Evolutionary conservation across 768 basidiomycete species (phyloP).

Genomic region (Mycena belliarum): DNA sequence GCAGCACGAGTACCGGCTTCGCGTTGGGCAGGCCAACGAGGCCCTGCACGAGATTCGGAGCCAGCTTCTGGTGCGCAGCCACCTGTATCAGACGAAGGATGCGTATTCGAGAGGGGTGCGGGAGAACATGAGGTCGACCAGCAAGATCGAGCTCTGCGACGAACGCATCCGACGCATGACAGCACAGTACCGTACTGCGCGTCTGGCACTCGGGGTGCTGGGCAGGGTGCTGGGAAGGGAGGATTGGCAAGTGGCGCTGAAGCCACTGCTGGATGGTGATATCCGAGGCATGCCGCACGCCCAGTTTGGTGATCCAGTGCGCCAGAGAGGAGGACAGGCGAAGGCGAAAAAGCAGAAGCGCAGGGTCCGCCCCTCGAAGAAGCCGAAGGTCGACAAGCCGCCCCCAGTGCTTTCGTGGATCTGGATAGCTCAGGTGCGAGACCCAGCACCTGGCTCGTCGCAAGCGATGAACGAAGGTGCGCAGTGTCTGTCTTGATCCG

Average conservation of each 20-base stretch:
- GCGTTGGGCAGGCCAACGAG: conserved; percentile 29
- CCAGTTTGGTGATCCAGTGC: not conserved
- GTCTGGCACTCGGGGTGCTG: conserved; percentile 15
- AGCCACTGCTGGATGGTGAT: conserved; percentile 13
- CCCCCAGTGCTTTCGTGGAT: too few species aligned
- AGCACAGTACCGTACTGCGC: conserved; percentile 22
- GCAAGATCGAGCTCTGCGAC: conserved; percentile 15
- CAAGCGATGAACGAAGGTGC: too few species aligned
- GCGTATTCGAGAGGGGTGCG: conserved; percentile 22
- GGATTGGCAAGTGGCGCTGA: conserved; percentile 20
- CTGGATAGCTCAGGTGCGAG: too few species aligned
- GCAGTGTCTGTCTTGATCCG: too few species aligned
- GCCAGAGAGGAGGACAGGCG: not conserved
- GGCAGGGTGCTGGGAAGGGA: not conserved
- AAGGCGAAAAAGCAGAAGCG: not conserved
- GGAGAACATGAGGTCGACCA: conserved; percentile 26
- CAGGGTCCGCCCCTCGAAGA: not conserved
- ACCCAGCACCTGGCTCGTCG: too few species aligned
- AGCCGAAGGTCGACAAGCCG: too few species aligned
- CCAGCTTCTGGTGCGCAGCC: conserved; percentile 24
- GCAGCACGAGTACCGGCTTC: conserved; percentile 24
- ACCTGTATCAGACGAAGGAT: conserved; percentile 26
- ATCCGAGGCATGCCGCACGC: conserved; percentile 19
- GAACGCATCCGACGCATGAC: conserved; percentile 16
- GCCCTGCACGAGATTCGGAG: conserved; percentile 23